Base-by-base conservation (phyloP, 257 asterid genomes). In the Fraxinus pennsylvanica region DNA sequence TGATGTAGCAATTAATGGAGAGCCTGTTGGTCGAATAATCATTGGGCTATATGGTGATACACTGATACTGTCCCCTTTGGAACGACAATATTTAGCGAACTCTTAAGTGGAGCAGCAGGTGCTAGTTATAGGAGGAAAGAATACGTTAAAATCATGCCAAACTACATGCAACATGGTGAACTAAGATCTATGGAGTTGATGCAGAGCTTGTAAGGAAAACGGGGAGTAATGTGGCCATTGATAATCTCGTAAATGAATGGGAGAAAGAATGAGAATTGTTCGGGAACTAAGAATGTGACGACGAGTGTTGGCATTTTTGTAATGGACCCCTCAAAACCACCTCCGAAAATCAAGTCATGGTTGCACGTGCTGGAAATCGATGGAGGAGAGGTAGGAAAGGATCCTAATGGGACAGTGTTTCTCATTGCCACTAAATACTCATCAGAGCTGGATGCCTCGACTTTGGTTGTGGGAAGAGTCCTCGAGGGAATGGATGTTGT, bases 141-240 rank as follows among this genome's bases (percentile, higher is more conserved):
- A 54, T 94, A 92, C 65, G 89, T 85, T 0, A 92, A 91, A 72
- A 92, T 94, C 83, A 84, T 85, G 90, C 96, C 96, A 0, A 86
- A 78, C 52, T 94, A 89, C 80, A 89, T 94, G 73, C 99, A 94
- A 78, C 96, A 92, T 47, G 98, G 99, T 3, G 98, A 98, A 6
- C 89, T 94, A 57, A 86, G 95, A 47, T 92, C 97, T 94, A 90
- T 72, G 97, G 94, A 0, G 91, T 81, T 32, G 98, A 94, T 79
- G 96, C 94, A 1, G 96, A 94, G 84, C 84, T 92, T 8, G 98
- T 94, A 0, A 80, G 83, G 84, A 83, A 82, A 50, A 90, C 87
- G 0, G 94, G 97, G 22, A 79, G 87, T 14, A 69, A 72, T 25
- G 27, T 82, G 85, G 86, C 75, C 2, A 78, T 71, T 30, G 91